Conservation (phyloP, 345 rosid species). For the Carallia brachiata region DNA sequence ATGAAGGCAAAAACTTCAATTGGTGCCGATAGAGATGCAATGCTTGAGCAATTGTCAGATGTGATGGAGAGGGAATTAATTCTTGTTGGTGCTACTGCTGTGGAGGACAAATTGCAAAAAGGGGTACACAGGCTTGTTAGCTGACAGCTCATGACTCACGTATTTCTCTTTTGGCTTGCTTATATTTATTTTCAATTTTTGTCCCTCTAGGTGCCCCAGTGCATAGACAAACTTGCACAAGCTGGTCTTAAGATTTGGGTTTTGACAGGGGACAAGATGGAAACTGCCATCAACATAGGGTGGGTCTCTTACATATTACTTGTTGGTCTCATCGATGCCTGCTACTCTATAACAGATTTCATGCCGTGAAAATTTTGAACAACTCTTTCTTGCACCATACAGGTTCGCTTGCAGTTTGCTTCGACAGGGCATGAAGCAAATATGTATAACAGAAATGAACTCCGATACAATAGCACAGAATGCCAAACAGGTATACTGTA, state of each 20-base stretch:
- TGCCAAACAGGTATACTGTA: conserved; percentile 45
- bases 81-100: conserved; percentile 96
- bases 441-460: conserved; percentile 56
- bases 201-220: conserved; percentile 77
- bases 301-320: conserved; percentile 29
- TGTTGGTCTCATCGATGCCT: conserved; percentile 15
- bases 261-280: conserved; percentile 98
- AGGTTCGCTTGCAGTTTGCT: conserved; percentile 92
- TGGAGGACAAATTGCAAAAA: conserved; percentile 93
- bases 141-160: conserved; percentile 4
- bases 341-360: neutral
- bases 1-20: conserved; percentile 78
- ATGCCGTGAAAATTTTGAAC: conserved; percentile 9
- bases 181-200: conserved; percentile 20
- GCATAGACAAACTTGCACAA: conserved; percentile 97
- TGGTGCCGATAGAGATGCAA: conserved; percentile 71
- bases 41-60: conserved; percentile 75
- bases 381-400: conserved; percentile 33
- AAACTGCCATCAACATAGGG: conserved; percentile 99
- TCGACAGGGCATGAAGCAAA: conserved; percentile 95
- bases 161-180: conserved; percentile 13
- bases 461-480: conserved; percentile 53
- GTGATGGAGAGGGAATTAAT: conserved; percentile 83
- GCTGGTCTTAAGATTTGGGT: conserved; percentile 99
- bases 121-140: conserved; percentile 57